A percentile compares a stretch with the other conserved stretches of the same genome.
phyloP scores from a whole-genome alignment of 1,284 basidiomycete genomes.

The Ustilago crameri region DNA sequence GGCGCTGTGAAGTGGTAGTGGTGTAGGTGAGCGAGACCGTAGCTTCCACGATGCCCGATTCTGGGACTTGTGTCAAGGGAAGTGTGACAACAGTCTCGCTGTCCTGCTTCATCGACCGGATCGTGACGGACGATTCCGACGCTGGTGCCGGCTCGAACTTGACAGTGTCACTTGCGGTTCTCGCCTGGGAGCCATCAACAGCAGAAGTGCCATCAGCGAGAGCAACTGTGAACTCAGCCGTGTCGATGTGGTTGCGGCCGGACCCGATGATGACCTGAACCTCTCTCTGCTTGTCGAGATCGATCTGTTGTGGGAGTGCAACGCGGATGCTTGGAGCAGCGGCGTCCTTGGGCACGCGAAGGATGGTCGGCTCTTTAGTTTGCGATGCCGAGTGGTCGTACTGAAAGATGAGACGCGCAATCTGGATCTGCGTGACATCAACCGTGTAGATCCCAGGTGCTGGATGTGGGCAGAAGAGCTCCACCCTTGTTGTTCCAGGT shows the following conservation, averaged over 20 bases:
- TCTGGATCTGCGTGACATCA: slow-evolving; percentile 60
- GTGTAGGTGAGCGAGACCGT: slow-evolving; percentile 36
- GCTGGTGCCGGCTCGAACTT: neutral
- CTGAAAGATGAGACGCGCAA: slow-evolving; percentile 57
- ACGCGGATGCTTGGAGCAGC: slow-evolving; percentile 39
- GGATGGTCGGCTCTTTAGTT: slow-evolving; percentile 15
- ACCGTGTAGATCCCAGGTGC: slow-evolving; percentile 56
- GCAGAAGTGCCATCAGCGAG: slow-evolving; percentile 8
- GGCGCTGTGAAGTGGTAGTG: slow-evolving; percentile 4
- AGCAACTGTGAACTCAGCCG: slow-evolving; percentile 37
- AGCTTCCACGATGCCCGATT: slow-evolving; percentile 26
- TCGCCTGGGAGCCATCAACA: slow-evolving; percentile 10
- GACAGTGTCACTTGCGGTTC: neutral
- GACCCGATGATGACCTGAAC: slow-evolving; percentile 45
- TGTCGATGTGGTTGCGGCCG: slow-evolving; percentile 47
- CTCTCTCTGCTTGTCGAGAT: slow-evolving; percentile 45
- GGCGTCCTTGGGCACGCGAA: slow-evolving; percentile 59
- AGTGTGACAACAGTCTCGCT: slow-evolving; percentile 16
- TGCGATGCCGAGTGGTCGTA: slow-evolving; percentile 35
- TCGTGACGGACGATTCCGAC: neutral
- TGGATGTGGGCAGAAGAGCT: slow-evolving; percentile 50
- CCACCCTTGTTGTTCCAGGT: slow-evolving; percentile 40
- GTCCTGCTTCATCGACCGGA: slow-evolving; percentile 7
- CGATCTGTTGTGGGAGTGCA: slow-evolving; percentile 42
- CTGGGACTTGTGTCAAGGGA: slow-evolving; percentile 32